phyloP scores from a whole-genome alignment of 1,284 basidiomycete genomes.

The Ganoderma sp. region DNA sequence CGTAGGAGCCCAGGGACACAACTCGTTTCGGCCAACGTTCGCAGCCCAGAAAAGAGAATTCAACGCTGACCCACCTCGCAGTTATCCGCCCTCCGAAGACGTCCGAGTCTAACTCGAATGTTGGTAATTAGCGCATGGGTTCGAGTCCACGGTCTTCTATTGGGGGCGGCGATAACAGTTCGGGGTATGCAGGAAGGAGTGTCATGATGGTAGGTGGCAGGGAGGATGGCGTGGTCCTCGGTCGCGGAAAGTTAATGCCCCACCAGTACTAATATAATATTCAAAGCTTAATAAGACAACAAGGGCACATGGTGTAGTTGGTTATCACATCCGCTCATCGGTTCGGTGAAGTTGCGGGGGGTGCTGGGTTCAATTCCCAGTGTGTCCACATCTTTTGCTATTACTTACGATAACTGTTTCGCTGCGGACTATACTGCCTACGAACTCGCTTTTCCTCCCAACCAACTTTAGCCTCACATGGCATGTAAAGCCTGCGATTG shows the following conservation, averaged over 20 bases:
- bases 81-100: not conserved
- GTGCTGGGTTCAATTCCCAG: slow-evolving; percentile 33
- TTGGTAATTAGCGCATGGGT: not conserved
- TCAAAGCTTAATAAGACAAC: not conserved
- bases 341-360: slow-evolving; percentile 19
- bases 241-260: too few species aligned
- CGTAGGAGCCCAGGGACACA: not conserved
- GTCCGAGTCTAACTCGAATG: not conserved
- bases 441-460: too few species aligned
- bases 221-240: too few species aligned
- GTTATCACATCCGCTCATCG: slow-evolving; percentile 32
- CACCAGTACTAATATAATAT: too few species aligned
- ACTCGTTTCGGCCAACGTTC: not conserved
- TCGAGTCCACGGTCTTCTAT: not conserved
- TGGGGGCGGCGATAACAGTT: not conserved
- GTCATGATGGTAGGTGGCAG: not conserved
- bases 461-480: too few species aligned
- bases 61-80: not conserved
- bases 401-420: too few species aligned
- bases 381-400: slow-evolving; percentile 25
- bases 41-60: not conserved
- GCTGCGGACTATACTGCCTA: too few species aligned
- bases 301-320: slow-evolving; percentile 32
- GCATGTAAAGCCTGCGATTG: too few species aligned
- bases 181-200: not conserved